Percentiles rank a stretch among this genome's conserved stretches.
phyloP scores from a whole-genome alignment of 371 early-diverging fungal genomes.

The Nosema muscidifuracis region DNA sequence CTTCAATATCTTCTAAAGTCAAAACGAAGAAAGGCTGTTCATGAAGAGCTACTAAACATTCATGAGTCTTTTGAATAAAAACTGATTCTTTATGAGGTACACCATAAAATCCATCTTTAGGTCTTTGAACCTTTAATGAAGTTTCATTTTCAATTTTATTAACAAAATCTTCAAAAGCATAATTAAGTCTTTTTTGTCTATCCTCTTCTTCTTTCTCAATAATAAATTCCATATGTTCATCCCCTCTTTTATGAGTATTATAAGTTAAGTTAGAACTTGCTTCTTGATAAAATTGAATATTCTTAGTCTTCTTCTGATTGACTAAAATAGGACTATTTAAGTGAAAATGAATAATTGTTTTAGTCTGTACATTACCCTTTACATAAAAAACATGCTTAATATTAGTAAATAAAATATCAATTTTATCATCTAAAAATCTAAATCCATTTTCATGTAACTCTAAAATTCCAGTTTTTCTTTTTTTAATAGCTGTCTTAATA shows the following conservation, averaged over 20 bases:
- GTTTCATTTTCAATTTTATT: slow-evolving; percentile 72
- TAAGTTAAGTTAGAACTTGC: slow-evolving; percentile 83
- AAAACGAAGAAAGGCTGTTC: slow-evolving; percentile 90
- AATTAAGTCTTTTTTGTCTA: slow-evolving; percentile 86
- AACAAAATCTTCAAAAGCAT: slow-evolving; percentile 83
- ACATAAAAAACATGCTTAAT: slow-evolving; percentile 94
- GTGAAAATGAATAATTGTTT: slow-evolving; percentile 86
- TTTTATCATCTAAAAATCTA: slow-evolving; percentile 48
- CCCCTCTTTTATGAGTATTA: slow-evolving; percentile 88
- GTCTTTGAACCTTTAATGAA: slow-evolving; percentile 78
- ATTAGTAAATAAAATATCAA: slow-evolving; percentile 86
- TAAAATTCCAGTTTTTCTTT: slow-evolving; percentile 71
- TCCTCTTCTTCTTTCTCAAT: slow-evolving; percentile 86
- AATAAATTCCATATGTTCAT: slow-evolving; percentile 80
- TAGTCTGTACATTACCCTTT: slow-evolving; percentile 85
- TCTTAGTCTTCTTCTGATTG: slow-evolving; percentile 81
- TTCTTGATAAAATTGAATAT: slow-evolving; percentile 96
- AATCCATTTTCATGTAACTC: slow-evolving; percentile 63
- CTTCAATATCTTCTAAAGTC: slow-evolving; percentile 84
- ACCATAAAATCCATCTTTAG: slow-evolving; percentile 85
- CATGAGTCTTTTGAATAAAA: slow-evolving; percentile 83
- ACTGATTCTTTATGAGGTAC: slow-evolving; percentile 88
- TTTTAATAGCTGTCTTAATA: slow-evolving; percentile 72
- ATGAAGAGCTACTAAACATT: slow-evolving; percentile 86
- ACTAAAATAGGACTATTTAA: slow-evolving; percentile 88